Base-by-base conservation (phyloP, 2,329 filamentous ascomycete species). In the Pyrenochaeta sp. region DNA sequence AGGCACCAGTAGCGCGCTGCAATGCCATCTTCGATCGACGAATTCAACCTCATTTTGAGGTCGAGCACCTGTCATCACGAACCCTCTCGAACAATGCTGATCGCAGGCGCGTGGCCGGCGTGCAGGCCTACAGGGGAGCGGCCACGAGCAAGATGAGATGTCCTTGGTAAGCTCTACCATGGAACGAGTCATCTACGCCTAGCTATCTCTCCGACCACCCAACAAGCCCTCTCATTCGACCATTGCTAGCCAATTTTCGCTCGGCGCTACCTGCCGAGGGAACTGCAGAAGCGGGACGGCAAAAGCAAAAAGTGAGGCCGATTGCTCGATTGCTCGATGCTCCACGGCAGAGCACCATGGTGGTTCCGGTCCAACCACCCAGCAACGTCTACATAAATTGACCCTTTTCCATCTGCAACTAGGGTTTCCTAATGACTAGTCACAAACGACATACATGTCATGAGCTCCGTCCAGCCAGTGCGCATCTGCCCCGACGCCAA, bases 161-260 rank as follows among this genome's bases (percentile, higher is more conserved):
- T 53, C 50, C 49, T 56, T 64, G 42, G 52, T 58, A 59, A 60
- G 53, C 56, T 47, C 46, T 51, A 52, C 47, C 32, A 43, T 48
- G 37, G 48, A 51, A 46, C 49, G 56, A 54, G 42, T 47, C 45
- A 56, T 44, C 22, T 25, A 37, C 42, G 30, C 13, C 24, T 27
- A 37, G 37, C 50, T 58, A 62, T 66, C 57, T 64, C 62, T 65
- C 67, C 62, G 61, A 69, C 63, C 52, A 58, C 59, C 55, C 56
- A 50, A 62, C 59, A 52, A 53, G 44, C 32, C 46, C 52, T 50
- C 36, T 61, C 55, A 52, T 55, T 61, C 49, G 46, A 56, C 48
- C 12, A 28, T 22, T 15, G 15, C 3, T 40, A 52, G 28, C 28
- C 27, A 36, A 45, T 13, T 52, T 43, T 54, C 44, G 40, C 40